Evolutionary conservation across 169 alveolate species (phyloP).

Genomic region (Eimeria sp.): DNA sequence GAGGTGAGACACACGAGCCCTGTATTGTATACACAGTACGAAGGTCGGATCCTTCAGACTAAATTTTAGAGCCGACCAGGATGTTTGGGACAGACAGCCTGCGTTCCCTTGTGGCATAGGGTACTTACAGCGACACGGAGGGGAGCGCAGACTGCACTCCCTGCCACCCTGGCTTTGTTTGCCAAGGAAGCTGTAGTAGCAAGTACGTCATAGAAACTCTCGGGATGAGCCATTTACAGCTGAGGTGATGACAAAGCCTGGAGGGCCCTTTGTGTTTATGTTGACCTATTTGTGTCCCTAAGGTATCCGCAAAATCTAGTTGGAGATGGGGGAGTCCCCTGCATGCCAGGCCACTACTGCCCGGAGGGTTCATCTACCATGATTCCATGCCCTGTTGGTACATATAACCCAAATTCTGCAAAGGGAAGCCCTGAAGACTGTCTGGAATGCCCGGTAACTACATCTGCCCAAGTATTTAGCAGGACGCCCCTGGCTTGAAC

Average conservation of each 20-base stretch:
- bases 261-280: not conserved
- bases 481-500: not conserved
- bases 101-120: conserved; percentile 31
- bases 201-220: not conserved
- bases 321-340: conserved; percentile 28
- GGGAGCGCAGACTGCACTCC: conserved; percentile 71
- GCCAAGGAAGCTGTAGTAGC: conserved; percentile 47
- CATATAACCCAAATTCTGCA: conserved; percentile 55
- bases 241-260: too few relatives aligned
- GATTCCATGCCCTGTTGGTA: conserved; percentile 73
- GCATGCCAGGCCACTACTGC: conserved; percentile 74
- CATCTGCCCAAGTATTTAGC: not conserved
- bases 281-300: not conserved
- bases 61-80: not conserved
- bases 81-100: not conserved
- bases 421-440: conserved; percentile 21
- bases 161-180: conserved; percentile 68
- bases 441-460: conserved; percentile 30
- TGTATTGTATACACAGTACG: not conserved
- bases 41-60: not conserved
- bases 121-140: conserved; percentile 23
- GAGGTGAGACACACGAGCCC: conserved; percentile 10
- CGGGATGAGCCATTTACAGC: not conserved
- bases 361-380: conserved; percentile 63
- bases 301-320: conserved; percentile 4